Evolutionary conservation across 2,329 filamentous ascomycete species (phyloP), one percentile per base, ranked within the genome.

Genomic region (Coniochaeta hoffmannii): DNA sequence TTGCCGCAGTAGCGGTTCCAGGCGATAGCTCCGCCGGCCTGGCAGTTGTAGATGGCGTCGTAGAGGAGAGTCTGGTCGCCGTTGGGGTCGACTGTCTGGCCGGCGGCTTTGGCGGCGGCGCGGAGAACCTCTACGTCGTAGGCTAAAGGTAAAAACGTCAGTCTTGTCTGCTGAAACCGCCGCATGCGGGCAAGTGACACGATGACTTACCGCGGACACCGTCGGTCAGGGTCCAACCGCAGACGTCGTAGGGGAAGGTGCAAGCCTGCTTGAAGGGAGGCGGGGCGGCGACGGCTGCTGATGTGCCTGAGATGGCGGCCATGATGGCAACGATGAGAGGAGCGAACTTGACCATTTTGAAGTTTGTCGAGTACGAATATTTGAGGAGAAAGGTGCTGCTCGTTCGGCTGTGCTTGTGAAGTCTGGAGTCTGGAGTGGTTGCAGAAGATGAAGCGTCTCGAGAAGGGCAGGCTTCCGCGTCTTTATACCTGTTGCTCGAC

Each of bases 21-120:
- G 28, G 28, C 34, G 19, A 58, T 56, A 14, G 7, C 56, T 7
- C 56, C 56, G 34, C 52, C 35, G 10, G 24, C 56, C 17, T n/a
- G 41, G 56, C 56, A 58, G 50, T 53, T 55, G 50, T 58, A 58
- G 54, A 57, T 54, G 50, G 50, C 22, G 41, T 57, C 53, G 50
- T 46, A 56, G 34, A 58, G 12, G 50, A 56, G 36, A 30, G 17
- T 50, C 19, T 44, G n/a, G 54, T 52, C 30, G 30, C 15, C 46
- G 44, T 11, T 28, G 3, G 54, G 12, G 28, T 58, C 51, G 7
- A n/a, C 10, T 5, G 9, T 11, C 50, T 55, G 53, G 30, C 56
- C 56, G 24, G 50, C 56, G 31, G 50, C 50, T 8, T 15, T n/a
- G 19, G 54, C 54, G 5, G 56, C 56, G 15, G 24, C 54, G 11